These are phyloP conservation scores for Patellifolia procumbens DNA, from an alignment of 179 eudicot species.

Conservation along the genomic window DNA sequence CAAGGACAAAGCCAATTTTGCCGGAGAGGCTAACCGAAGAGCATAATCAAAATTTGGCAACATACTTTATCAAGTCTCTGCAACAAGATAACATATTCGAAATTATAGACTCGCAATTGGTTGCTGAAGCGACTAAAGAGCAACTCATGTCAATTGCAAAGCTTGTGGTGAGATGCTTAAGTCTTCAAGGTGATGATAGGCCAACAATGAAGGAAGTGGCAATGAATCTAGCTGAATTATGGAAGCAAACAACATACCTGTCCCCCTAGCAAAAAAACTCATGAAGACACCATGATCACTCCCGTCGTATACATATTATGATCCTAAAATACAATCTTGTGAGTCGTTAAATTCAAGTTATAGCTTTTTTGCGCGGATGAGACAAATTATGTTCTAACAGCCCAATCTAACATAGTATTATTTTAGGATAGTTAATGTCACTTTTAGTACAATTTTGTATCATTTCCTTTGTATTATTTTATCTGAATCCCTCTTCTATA, in stretches of 20 bases:
- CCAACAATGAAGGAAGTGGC: constrained; percentile 4
- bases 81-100: background rate
- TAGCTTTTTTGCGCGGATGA: background rate
- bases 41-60: constrained; percentile 2
- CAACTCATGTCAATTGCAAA: background rate
- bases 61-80: constrained; percentile 1
- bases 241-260: background rate
- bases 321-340: no score
- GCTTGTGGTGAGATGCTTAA: background rate
- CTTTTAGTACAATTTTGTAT: no score
- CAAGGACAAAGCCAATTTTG: background rate
- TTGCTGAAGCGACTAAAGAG: background rate
- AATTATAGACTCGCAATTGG: background rate
- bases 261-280: background rate
- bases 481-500: no score
- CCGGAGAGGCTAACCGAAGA: constrained; percentile 4
- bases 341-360: no score
- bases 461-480: no score
- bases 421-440: no score
- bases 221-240: background rate
- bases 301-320: no score
- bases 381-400: no score
- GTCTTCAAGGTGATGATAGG: background rate
- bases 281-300: no score
- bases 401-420: no score